phyloP scores from a whole-genome alignment of 805 yeast genomes.

The Tetrapisispora arboricola region DNA sequence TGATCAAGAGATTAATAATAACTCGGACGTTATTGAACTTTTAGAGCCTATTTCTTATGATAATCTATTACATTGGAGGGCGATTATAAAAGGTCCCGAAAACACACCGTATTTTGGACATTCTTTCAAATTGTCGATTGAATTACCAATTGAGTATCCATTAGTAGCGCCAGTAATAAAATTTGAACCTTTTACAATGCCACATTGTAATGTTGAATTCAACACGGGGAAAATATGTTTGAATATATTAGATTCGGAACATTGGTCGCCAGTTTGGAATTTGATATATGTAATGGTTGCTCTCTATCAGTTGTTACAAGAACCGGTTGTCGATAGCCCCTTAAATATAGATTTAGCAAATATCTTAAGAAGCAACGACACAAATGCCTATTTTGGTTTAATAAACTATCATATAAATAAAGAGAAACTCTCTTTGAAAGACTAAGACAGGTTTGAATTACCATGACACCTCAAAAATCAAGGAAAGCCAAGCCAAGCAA shows the following conservation, averaged over 20 bases:
- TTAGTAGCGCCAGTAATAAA: constrained; percentile 44
- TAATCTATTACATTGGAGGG: constrained; percentile 43
- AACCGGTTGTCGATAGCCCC: constrained; percentile 67
- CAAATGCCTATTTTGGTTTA: constrained; percentile 33
- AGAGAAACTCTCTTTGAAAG: neutral
- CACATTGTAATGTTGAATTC: constrained; percentile 41
- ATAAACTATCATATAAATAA: constrained; percentile 31
- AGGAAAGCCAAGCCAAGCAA: too few species aligned
- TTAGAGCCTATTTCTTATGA: constrained; percentile 37
- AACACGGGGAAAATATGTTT: constrained; percentile 61
- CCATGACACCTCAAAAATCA: too few species aligned
- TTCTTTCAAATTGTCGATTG: constrained; percentile 40
- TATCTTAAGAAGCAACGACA: constrained; percentile 40
- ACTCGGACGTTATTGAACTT: constrained; percentile 21
- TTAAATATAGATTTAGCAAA: constrained; percentile 62
- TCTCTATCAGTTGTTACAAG: constrained; percentile 43
- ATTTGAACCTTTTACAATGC: constrained; percentile 34
- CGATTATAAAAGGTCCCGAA: constrained; percentile 41
- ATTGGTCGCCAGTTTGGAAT: constrained; percentile 74
- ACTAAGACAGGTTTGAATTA: too few species aligned
- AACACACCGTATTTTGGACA: constrained; percentile 45
- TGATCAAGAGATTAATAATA: constrained; percentile 2
- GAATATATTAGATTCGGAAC: constrained; percentile 43
- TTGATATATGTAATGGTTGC: constrained; percentile 46
- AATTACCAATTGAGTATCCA: constrained; percentile 44